Evolutionary conservation across 78 protist genomes (phyloP).

Genomic region (Goniomonas avonlea): DNA sequence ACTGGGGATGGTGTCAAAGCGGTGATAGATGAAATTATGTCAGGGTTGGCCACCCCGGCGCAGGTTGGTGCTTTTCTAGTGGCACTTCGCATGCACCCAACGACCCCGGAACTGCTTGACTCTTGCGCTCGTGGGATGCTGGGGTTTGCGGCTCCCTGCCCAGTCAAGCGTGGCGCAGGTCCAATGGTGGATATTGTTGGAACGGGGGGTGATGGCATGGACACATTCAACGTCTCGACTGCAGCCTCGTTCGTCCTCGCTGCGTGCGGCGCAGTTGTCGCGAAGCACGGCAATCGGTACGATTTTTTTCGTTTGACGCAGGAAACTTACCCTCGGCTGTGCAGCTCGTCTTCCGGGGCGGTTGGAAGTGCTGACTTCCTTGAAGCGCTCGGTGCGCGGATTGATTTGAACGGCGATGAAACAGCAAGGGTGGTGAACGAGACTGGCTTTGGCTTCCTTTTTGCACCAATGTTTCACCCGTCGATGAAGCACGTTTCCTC

Average conservation of each 20-base stretch:
- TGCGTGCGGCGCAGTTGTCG: slow-evolving; percentile 31
- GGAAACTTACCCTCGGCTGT: no score
- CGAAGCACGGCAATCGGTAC: slow-evolving; percentile 53
- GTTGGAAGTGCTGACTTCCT: slow-evolving; percentile 45
- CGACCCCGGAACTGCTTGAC: neutral
- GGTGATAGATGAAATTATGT: neutral
- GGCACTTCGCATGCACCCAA: neutral
- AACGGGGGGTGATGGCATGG: slow-evolving; percentile 59
- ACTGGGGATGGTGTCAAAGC: neutral
- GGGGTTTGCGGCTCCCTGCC: slow-evolving; percentile 1
- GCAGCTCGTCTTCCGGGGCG: slow-evolving; percentile 23
- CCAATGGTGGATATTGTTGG: slow-evolving; percentile 52
- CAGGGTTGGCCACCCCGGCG: neutral
- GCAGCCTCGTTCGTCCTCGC: slow-evolving; percentile 45
- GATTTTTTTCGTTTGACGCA: no score
- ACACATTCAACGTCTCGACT: slow-evolving; percentile 57
- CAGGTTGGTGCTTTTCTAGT: neutral
- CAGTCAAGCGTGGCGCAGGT: neutral
- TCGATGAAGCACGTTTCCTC: slow-evolving; percentile 31
- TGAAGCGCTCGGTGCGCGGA: slow-evolving; percentile 38
- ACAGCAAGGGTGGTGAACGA: neutral
- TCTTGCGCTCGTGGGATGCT: slow-evolving; percentile 2
- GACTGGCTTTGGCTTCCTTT: slow-evolving; percentile 44
- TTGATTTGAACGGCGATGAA: neutral
- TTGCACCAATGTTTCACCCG: slow-evolving; percentile 53